Conservation (phyloP, 169 alveolate genomes). For the Plasmodium vinckei region DNA sequence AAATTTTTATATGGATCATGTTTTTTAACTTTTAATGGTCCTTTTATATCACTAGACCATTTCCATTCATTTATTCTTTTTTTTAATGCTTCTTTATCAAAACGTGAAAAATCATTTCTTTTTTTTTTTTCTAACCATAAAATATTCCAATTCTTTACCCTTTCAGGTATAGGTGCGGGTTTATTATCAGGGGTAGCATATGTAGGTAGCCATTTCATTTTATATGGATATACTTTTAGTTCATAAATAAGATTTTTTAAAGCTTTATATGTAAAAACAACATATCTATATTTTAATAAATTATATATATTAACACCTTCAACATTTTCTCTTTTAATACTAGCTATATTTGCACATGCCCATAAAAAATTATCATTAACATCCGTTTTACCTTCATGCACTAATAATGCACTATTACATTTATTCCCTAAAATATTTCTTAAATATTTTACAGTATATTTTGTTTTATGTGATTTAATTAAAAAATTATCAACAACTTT, state of each 20-base stretch:
- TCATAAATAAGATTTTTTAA: constrained; percentile 84
- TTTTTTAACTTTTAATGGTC: constrained; percentile 83
- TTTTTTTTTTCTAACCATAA: constrained; percentile 85
- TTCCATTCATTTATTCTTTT: constrained; percentile 86
- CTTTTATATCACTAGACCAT: constrained; percentile 86
- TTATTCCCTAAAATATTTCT: constrained; percentile 85
- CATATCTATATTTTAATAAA: constrained; percentile 87
- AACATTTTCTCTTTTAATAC: constrained; percentile 87
- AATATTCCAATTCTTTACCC: constrained; percentile 87
- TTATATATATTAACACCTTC: constrained; percentile 88
- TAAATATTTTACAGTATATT: constrained; percentile 85
- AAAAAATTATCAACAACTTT: constrained; percentile 88
- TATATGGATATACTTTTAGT: constrained; percentile 85
- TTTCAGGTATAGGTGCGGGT: constrained; percentile 86
- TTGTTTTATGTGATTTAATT: constrained; percentile 88
- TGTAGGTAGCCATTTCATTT: constrained; percentile 87
- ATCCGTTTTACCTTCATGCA: constrained; percentile 87
- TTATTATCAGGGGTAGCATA: constrained; percentile 88
- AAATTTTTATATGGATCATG: constrained; percentile 82
- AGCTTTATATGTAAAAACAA: constrained; percentile 89
- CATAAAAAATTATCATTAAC: constrained; percentile 90
- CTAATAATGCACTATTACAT: constrained; percentile 89
- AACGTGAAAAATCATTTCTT: constrained; percentile 34
- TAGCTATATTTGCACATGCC: constrained; percentile 91
- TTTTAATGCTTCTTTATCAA: constrained; percentile 79